Base-by-base conservation (phyloP, 2,329 filamentous ascomycete genomes). In the Fusarium ambrosium region DNA sequence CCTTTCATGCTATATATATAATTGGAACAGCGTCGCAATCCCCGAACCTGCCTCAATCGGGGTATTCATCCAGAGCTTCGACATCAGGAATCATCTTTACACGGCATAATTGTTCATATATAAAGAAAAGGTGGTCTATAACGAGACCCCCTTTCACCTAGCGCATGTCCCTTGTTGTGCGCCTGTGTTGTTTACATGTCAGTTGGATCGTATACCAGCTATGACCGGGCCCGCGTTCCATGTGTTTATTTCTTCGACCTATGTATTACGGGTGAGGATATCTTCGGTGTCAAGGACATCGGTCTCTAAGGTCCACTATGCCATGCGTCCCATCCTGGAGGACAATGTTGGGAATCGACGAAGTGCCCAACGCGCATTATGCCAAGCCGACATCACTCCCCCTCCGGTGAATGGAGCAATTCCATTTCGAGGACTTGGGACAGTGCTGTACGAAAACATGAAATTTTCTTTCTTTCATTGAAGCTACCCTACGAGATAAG, bases 331-430 rank as follows among this genome's bases (percentile, higher is more conserved):
- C 10, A 13, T 41, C 39, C 3, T 3, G n/a, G 39, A 41, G n/a
- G n/a, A 41, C n/a, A 20, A 6, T 13, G 39, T 20, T 3, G 9
- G 0, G 0, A 6, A 43, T 22, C n/a, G n/a, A 4, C 6, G 41
- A 14, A 43, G 22, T 2, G n/a, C 4, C 41, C 41, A 43, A 6
- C 2, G 4, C n/a, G n/a, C 4, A 20, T 41, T 10, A 20, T 20
- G n/a, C 3, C 41, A 7, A 43, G 41, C 11, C 11, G 6, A 11
- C n/a, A 0, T 6, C 10, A 13, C 2, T 43, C 41, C 7, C 41
- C 11, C 41, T 22, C 41, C 11, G 41, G 10, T 43, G 10, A 43
- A 43, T 22, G n/a, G 4, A 6, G 11, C 1, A n/a, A 14, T 20
- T n/a, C n/a, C 6, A 22, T 20, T 43, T 43, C 8, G 41, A 43